These are phyloP conservation scores for Backusella morwellensis DNA, from an alignment of 192 early-diverging fungal genomes.

Conservation along the genomic window DNA sequence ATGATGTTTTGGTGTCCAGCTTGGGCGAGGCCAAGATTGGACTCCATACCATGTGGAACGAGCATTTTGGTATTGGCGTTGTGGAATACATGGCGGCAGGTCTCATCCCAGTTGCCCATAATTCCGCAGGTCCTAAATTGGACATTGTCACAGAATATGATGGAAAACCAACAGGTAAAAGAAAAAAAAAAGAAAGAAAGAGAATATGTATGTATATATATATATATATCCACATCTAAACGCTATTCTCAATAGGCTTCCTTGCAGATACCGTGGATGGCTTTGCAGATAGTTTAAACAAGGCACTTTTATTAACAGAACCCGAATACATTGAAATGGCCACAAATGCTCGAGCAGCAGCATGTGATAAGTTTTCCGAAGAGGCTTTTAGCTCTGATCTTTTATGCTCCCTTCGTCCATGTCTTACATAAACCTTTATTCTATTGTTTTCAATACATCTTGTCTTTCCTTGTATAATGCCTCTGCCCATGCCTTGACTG, in stretches of 20 bases:
- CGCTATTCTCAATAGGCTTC: conserved; percentile 43
- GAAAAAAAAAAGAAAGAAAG: background rate
- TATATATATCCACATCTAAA: too few species aligned
- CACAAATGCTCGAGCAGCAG: conserved; percentile 59
- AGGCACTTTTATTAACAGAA: conserved; percentile 41
- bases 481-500: conserved; percentile 80
- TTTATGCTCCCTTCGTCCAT: conserved; percentile 28
- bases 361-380: conserved; percentile 72
- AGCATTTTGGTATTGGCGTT: conserved; percentile 98
- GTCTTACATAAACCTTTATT: conserved; percentile 8
- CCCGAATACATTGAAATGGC: conserved; percentile 48
- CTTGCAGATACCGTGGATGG: conserved; percentile 58
- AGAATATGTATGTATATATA: background rate
- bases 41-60: conserved; percentile 95
- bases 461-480: conserved; percentile 63
- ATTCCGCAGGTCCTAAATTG: conserved; percentile 83
- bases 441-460: conserved; percentile 9
- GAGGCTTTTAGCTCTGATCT: conserved; percentile 43
- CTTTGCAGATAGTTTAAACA: conserved; percentile 63
- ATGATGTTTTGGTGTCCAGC: conserved; percentile 60
- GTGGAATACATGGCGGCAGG: conserved; percentile 98
- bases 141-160: conserved; percentile 71
- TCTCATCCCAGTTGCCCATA: conserved; percentile 74
- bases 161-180: conserved; percentile 33
- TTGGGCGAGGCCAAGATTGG: conserved; percentile 70